Evolutionary conservation across 805 yeast genomes (phyloP).

Genomic region (Pichia manshurica): DNA sequence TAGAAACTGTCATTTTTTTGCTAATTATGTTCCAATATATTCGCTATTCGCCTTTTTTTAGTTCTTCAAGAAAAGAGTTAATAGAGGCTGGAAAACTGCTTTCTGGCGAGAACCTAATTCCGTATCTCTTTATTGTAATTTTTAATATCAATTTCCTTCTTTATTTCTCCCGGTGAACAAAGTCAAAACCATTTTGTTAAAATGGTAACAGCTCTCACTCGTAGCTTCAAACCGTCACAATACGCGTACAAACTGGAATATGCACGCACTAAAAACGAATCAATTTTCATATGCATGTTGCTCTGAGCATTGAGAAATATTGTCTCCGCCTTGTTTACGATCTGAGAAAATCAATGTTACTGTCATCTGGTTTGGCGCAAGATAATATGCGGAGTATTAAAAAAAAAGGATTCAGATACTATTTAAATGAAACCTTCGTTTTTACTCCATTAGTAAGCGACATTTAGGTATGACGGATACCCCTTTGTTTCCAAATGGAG

Average conservation of each 20-base stretch:
- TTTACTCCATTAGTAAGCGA: too few relatives aligned
- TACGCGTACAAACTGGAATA: conserved; percentile 25
- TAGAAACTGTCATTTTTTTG: too few relatives aligned
- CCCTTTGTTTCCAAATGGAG: too few relatives aligned
- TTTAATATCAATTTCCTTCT: conserved; percentile 9
- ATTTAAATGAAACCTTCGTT: too few relatives aligned
- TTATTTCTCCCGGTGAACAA: conserved; percentile 21
- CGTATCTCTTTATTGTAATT: conserved; percentile 3
- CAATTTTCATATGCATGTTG: conserved; percentile 16
- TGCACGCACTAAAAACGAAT: conserved; percentile 19
- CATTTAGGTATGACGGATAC: too few relatives aligned
- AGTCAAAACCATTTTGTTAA: conserved; percentile 26
- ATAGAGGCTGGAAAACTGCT: too few relatives aligned
- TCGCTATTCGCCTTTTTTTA: too few relatives aligned
- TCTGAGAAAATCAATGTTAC: conserved; percentile 13
- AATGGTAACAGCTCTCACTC: conserved; percentile 23
- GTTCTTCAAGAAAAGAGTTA: too few relatives aligned
- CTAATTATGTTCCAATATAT: too few relatives aligned
- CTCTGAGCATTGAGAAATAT: conserved; percentile 20
- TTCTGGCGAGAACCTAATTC: not conserved
- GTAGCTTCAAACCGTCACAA: conserved; percentile 23
- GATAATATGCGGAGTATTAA: conserved; percentile 21
- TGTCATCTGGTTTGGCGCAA: conserved; percentile 5
- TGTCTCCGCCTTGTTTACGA: conserved; percentile 20
- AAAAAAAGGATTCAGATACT: too few relatives aligned